phyloP scores from a whole-genome alignment of 1,139 yeast genomes.

The Suhomyces maxii region DNA sequence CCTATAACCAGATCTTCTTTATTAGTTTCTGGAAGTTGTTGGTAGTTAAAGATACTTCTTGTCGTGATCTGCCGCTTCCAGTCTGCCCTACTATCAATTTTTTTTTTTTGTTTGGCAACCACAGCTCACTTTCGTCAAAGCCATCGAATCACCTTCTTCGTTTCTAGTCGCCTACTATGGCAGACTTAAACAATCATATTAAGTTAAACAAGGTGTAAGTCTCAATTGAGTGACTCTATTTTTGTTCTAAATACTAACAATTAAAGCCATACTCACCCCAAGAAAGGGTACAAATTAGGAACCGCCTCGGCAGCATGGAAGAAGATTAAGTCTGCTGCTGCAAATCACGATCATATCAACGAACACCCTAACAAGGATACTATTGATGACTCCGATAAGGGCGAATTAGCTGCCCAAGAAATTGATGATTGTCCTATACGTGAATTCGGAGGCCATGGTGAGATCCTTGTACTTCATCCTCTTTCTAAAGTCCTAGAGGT shows the following conservation, averaged over 20 bases:
- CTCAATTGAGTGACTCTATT: background rate
- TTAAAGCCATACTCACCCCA: constrained; percentile 17
- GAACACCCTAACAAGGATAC: background rate
- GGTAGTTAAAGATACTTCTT: background rate
- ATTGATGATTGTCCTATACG: background rate
- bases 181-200: constrained; percentile 13
- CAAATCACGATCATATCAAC: background rate
- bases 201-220: constrained; percentile 18
- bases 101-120: background rate
- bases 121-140: background rate
- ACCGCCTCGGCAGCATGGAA: constrained; percentile 48
- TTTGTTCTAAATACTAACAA: constrained; percentile 9
- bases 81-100: background rate
- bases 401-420: background rate
- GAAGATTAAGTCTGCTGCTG: constrained; percentile 37
- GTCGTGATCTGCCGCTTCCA: constrained; percentile 1
- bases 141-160: background rate
- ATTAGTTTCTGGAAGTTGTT: constrained; percentile 1
- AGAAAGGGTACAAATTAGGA: constrained; percentile 41
- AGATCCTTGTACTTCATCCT: constrained; percentile 39
- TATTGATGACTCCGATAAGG: background rate
- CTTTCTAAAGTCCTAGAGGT: constrained; percentile 35
- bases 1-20: background rate
- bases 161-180: constrained; percentile 6
- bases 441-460: constrained; percentile 33